phyloP scores from a whole-genome alignment of 257 asterid species.

The Ocimum tenuiflorum region DNA sequence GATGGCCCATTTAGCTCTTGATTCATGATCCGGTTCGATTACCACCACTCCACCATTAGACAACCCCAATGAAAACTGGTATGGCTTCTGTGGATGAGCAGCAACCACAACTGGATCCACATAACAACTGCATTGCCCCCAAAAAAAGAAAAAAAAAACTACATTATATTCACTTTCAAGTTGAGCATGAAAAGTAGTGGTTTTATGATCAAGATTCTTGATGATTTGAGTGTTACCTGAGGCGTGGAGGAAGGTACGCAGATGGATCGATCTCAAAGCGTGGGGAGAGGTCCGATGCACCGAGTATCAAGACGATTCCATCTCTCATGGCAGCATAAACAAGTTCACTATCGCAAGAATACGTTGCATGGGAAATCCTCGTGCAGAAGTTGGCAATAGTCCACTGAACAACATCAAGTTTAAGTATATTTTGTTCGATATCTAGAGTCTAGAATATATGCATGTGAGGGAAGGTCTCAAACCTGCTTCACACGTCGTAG shows the following conservation, averaged over 20 bases:
- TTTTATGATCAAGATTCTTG: no score
- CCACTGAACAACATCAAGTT: conserved; percentile 45
- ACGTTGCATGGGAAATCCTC: conserved; percentile 51
- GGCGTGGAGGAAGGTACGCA: conserved; percentile 43
- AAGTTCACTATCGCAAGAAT: conserved; percentile 47
- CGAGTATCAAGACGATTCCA: conserved; percentile 53
- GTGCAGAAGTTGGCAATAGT: conserved; percentile 54
- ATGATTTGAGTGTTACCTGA: conserved; percentile 24
- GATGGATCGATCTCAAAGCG: conserved; percentile 61
- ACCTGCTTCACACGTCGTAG: conserved; percentile 66
- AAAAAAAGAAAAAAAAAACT: no score
- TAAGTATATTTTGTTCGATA: background rate
- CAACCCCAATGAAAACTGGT: conserved; percentile 66
- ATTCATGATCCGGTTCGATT: conserved; percentile 33
- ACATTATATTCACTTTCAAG: no score
- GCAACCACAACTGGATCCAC: conserved; percentile 50
- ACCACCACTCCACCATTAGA: conserved; percentile 51
- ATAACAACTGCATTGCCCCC: conserved; percentile 23
- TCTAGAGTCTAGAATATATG: no score
- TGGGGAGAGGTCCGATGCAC: conserved; percentile 48
- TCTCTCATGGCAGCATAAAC: conserved; percentile 56
- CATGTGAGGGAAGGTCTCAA: no score
- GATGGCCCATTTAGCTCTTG: no score
- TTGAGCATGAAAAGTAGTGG: no score
- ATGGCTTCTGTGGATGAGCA: conserved; percentile 57